These are phyloP conservation scores for Selaginella tamariscina DNA, from an alignment of 75 land plant genomes.

Conservation along the genomic window DNA sequence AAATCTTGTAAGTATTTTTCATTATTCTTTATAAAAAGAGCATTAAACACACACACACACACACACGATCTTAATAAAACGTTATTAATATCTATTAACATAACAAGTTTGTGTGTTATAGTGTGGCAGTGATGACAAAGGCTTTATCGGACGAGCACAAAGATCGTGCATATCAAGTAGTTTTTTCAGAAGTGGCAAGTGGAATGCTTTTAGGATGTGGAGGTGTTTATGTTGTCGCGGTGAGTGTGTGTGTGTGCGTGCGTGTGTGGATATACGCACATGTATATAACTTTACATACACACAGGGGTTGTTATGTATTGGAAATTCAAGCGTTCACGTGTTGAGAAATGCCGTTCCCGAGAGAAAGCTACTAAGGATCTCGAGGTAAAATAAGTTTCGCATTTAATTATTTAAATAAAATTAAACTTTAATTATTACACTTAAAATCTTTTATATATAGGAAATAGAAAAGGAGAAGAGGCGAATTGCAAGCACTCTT, in stretches of 20 bases:
- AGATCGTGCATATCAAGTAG: constrained; percentile 20
- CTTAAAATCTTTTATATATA: no score
- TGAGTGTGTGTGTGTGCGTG: constrained; percentile 24
- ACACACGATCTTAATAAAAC: no score
- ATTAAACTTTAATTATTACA: no score
- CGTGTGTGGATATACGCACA: not conserved
- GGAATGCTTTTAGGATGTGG: constrained; percentile 76
- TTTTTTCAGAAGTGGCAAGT: constrained; percentile 66
- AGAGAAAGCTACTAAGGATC: constrained; percentile 47
- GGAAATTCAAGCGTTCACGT: constrained; percentile 51
- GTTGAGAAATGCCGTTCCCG: constrained; percentile 28
- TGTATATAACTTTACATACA: no score
- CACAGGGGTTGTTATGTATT: constrained; percentile 72
- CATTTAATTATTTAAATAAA: no score
- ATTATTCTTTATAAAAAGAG: no score
- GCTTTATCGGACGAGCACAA: constrained; percentile 40
- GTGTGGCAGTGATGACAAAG: constrained; percentile 93
- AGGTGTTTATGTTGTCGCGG: constrained; percentile 51
- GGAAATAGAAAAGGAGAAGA: no score
- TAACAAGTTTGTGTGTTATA: constrained; percentile 19
- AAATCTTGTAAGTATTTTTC: constrained; percentile 79
- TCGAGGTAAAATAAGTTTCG: no score
- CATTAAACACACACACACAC: no score
- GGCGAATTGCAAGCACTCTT: no score
- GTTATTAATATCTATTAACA: no score